A percentile compares a stretch with the other conserved stretches of the same genome.
Conservation (phyloP, 129 eudicot genomes). For the Heracleum sosnowskyi region DNA sequence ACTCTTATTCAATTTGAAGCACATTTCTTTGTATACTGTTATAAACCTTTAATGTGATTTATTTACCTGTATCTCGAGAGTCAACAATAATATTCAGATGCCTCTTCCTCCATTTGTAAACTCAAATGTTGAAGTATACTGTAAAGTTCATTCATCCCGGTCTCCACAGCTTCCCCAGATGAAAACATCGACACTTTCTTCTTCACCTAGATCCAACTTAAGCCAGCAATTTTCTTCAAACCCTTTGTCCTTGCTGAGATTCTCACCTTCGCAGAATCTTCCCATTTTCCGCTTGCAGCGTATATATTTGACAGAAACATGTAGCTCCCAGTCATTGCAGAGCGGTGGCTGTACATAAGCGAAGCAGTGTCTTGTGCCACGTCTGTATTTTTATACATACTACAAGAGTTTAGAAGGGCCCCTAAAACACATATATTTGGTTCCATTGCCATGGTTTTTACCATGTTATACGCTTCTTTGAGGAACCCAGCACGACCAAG, state of each 20-base stretch:
- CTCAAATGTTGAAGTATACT: conserved; percentile 28
- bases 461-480: conserved; percentile 46
- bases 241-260: conserved; percentile 50
- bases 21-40: too few relatives aligned
- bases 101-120: conserved; percentile 39
- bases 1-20: too few relatives aligned
- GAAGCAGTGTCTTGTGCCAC: conserved; percentile 43
- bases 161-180: conserved; percentile 32
- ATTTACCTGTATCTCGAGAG: not conserved
- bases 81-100: conserved; percentile 8
- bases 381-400: conserved; percentile 40
- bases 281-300: conserved; percentile 63
- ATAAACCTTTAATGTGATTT: not conserved
- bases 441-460: conserved; percentile 51
- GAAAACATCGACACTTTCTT: conserved; percentile 45
- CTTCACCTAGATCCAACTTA: conserved; percentile 72
- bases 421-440: conserved; percentile 72
- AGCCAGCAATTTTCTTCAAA: conserved; percentile 55
- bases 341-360: conserved; percentile 25
- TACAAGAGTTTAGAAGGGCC: conserved; percentile 60
- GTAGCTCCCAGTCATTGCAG: conserved; percentile 42
- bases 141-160: conserved; percentile 35
- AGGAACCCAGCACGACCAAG: conserved; percentile 71
- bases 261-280: conserved; percentile 67
- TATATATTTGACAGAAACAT: conserved; percentile 68